A percentile compares a stretch with the other conserved stretches of the same genome.
Conservation (phyloP, 805 yeast species). For the Saccharomycopsis lassenensis region DNA sequence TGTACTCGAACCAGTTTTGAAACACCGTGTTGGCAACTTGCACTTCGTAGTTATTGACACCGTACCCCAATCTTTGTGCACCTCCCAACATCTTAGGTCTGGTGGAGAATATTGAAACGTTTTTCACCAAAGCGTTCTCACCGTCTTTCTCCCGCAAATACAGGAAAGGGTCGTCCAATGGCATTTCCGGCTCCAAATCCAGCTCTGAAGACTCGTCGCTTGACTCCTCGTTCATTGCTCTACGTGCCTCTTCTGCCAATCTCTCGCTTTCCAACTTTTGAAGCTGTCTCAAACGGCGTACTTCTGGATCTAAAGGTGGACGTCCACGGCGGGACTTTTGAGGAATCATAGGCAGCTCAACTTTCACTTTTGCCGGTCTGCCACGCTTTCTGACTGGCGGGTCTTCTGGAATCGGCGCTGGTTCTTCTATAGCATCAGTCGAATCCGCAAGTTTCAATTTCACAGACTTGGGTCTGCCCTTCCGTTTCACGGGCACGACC, state of each 20-base stretch:
- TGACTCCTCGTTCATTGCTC: too few relatives aligned
- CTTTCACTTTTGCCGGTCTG: too few relatives aligned
- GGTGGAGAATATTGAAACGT: conserved; percentile 13
- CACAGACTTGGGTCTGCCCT: conserved; percentile 2
- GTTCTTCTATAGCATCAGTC: too few relatives aligned
- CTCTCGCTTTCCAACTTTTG: too few relatives aligned
- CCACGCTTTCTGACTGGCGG: too few relatives aligned
- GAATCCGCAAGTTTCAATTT: conserved; percentile 1
- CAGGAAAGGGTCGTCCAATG: background rate
- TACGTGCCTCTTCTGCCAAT: too few relatives aligned
- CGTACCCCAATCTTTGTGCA: conserved; percentile 19
- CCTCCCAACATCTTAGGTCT: conserved; percentile 10
- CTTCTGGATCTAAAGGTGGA: too few relatives aligned
- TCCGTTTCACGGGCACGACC: background rate
- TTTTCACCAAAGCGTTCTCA: conserved; percentile 6
- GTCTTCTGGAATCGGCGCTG: too few relatives aligned
- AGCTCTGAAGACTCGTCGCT: too few relatives aligned
- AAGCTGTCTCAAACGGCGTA: too few relatives aligned
- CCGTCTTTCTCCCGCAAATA: conserved; percentile 10
- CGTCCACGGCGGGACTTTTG: too few relatives aligned
- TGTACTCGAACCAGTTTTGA: conserved; percentile 28
- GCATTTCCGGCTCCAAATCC: conserved; percentile 11
- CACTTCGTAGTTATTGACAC: conserved; percentile 19
- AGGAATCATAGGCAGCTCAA: too few relatives aligned
- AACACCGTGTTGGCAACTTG: conserved; percentile 19